Percentiles rank a stretch among this genome's conserved stretches.
phyloP scores from a whole-genome alignment of 371 early-diverging fungal genomes.

The Mucor indicus region DNA sequence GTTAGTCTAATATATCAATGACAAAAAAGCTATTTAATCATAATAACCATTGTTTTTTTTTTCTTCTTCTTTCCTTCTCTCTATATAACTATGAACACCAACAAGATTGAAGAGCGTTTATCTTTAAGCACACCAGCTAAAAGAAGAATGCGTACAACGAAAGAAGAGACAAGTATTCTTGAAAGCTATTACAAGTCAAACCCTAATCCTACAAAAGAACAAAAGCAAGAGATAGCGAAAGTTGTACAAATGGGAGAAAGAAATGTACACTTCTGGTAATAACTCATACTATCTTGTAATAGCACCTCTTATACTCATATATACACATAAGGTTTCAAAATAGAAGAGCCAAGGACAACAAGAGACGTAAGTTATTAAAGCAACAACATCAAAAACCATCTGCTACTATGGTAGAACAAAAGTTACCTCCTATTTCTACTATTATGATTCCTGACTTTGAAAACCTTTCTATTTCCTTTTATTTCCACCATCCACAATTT shows the following conservation, averaged over 20 bases:
- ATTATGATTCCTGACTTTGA: slow-evolving; percentile 1
- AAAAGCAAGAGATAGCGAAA: slow-evolving; percentile 16
- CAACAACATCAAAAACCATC: neutral
- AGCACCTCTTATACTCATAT: neutral
- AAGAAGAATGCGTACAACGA: slow-evolving; percentile 21
- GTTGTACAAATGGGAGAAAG: slow-evolving; percentile 16
- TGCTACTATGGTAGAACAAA: neutral
- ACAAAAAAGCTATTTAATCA: too few relatives aligned
- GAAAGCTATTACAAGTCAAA: slow-evolving; percentile 15
- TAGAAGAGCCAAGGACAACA: slow-evolving; percentile 26
- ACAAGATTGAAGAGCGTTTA: neutral
- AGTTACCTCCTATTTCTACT: slow-evolving; percentile 15
- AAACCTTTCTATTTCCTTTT: slow-evolving; percentile 20
- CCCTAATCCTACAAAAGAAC: slow-evolving; percentile 18
- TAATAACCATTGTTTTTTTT: neutral
- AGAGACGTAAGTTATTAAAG: slow-evolving; percentile 6
- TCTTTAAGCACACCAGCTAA: slow-evolving; percentile 18
- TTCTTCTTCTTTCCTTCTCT: neutral
- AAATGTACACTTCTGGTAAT: slow-evolving; percentile 37
- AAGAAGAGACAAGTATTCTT: slow-evolving; percentile 13
- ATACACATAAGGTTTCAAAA: slow-evolving; percentile 25
- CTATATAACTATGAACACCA: neutral
- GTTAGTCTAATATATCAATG: too few relatives aligned
- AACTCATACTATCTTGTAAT: too few relatives aligned
- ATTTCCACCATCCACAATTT: slow-evolving; percentile 26